A percentile compares a stretch with the other conserved stretches of the same genome.
These are phyloP conservation scores for Picea sitchensis DNA, from an alignment of 75 land plant genomes.

Conservation along the genomic window DNA sequence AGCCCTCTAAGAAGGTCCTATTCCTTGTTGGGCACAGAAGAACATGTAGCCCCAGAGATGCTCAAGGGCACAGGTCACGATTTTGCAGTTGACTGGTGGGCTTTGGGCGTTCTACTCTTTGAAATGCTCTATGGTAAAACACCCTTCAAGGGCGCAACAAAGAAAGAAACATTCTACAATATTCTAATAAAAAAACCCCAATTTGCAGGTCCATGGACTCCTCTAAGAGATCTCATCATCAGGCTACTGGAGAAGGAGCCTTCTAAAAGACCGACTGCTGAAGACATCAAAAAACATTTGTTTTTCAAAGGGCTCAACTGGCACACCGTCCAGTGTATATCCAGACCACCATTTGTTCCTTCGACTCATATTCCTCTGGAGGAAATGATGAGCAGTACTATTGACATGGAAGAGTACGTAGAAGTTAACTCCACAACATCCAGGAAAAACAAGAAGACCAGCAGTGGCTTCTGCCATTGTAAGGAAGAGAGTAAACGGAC, in stretches of 20 bases:
- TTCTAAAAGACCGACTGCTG: conserved; percentile 33
- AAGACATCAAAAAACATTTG: not conserved
- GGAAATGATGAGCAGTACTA: not conserved
- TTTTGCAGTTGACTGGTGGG: conserved; percentile 80
- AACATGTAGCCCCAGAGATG: conserved; percentile 85
- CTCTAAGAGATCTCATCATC: conserved; percentile 49
- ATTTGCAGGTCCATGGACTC: conserved; percentile 40
- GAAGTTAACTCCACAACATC: not conserved
- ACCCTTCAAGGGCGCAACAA: conserved; percentile 72
- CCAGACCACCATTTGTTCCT: conserved; percentile 5
- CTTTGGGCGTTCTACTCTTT: conserved; percentile 65
- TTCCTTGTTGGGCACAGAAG: conserved; percentile 83
- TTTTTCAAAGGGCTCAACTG: conserved; percentile 3
- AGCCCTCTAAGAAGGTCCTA: conserved; percentile 20
- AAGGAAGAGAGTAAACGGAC: too few species aligned
- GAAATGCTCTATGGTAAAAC: conserved; percentile 65
- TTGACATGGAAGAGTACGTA: not conserved
- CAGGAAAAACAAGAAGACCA: not conserved
- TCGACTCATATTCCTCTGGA: too few species aligned
- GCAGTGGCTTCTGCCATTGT: too few species aligned
- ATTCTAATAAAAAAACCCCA: conserved; percentile 45
- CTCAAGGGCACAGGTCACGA: conserved; percentile 73
- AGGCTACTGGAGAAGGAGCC: conserved; percentile 72
- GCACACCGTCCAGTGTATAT: not conserved
- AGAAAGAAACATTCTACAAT: conserved; percentile 56